Base-by-base conservation (phyloP, 176 grass and related monocot genomes). In the Alopecurus myosuroides region DNA sequence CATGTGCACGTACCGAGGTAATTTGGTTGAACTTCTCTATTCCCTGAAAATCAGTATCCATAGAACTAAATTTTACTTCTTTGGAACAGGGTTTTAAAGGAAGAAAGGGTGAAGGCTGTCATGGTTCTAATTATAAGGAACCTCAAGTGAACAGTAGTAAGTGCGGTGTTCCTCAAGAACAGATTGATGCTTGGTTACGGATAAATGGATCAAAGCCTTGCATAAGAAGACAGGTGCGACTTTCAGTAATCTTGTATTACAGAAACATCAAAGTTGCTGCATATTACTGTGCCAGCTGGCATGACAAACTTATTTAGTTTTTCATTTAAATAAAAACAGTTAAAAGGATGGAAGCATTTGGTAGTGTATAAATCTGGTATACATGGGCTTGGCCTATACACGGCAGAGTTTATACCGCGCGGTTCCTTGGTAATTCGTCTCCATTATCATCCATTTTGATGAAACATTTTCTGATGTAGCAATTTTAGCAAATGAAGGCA, bases 381-480 rank as follows among this genome's bases (percentile, higher is more conserved):
- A 79, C 97, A 98, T 84, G 93, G 87, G 52, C 97, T 98, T 84
- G 97, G 97, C 83, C 87, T 98, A 19, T 98, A 98, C 76, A 98
- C 97, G 71, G 95, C 89, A 17, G 77, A 88, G 60, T 95, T 94
- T 69, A 94, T 98, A 50, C 82, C 88, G 26, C 91, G 91, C 31
- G 97, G 93, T 46, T 90, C 97, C 86, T 92, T 94, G 97, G 97
- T 98, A 92, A 80, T 20, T 76, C 44, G 14, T 57, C 58, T 74
- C 3, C 57, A 74, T 48, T 55, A 6, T 79, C 45, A 53, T 71
- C 18, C 10, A 18, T 8, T 72, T 0, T 0, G 10, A 10, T 75
- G 19, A 22, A 7, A 22, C 19, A 34, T 81, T 45, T 58, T 19
- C 7, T 66, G 1, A 60, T 74, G 34, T 30, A 37, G 53, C 7